Percentiles rank a stretch among this genome's conserved stretches.
phyloP scores from a whole-genome alignment of 2,329 filamentous ascomycete species.

The Pyrenophora seminiperda region DNA sequence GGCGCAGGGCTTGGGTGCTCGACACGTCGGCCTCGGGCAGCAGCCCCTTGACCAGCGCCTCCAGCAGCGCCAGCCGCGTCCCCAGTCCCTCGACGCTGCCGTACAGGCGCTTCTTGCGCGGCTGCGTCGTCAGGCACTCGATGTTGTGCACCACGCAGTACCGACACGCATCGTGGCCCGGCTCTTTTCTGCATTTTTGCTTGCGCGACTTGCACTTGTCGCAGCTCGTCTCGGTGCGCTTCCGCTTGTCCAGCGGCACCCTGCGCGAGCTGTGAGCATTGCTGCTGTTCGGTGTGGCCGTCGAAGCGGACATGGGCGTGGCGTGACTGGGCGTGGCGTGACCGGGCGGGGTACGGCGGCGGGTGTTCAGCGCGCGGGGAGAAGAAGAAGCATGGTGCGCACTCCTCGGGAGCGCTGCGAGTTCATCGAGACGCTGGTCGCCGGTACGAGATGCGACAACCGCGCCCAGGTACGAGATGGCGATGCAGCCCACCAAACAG shows the following conservation, averaged over 20 bases:
- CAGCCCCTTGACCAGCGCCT: conserved; percentile 53
- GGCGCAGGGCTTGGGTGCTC: conserved; percentile 50
- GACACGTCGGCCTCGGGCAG: conserved; percentile 51
- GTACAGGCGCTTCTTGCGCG: conserved; percentile 53
- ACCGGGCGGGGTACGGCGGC: conserved; percentile 10
- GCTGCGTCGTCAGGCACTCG: conserved; percentile 52
- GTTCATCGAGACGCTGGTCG: conserved; percentile 6
- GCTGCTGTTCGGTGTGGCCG: conserved; percentile 15
- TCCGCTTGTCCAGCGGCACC: conserved; percentile 53
- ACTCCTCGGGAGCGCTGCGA: conserved; percentile 4
- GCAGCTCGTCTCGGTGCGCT: conserved; percentile 54
- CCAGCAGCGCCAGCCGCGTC: conserved; percentile 49
- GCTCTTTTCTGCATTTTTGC: conserved; percentile 52
- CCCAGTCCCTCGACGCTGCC: conserved; percentile 52
- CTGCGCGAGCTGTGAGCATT: conserved; percentile 36
- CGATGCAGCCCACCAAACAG: conserved; percentile 7
- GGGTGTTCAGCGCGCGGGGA: conserved; percentile 11
- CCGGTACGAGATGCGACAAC: conserved; percentile 9
- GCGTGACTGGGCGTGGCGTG: conserved; percentile 6
- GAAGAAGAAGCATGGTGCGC: conserved; percentile 17
- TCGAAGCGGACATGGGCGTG: conserved; percentile 13
- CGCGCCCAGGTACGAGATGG: conserved; percentile 7
- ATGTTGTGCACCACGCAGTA: conserved; percentile 52
- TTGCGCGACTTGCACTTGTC: conserved; percentile 56
- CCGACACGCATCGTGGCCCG: conserved; percentile 48